phyloP scores from a whole-genome alignment of 192 early-diverging fungal genomes.

The Coemansia sp. region DNA sequence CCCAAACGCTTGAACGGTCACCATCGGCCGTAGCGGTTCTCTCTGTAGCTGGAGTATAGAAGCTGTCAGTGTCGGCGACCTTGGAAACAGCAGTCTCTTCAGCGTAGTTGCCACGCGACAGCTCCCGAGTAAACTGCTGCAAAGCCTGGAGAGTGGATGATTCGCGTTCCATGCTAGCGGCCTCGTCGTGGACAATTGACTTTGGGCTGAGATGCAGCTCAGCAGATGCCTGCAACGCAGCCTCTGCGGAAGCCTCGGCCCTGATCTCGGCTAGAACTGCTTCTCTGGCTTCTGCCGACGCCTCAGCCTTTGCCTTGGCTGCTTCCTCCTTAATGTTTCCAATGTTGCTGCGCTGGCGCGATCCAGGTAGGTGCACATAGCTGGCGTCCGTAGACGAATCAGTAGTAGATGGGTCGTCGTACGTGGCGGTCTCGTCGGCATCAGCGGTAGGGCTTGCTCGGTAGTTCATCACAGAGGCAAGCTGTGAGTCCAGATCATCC shows the following conservation, averaged over 20 bases:
- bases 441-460: background rate
- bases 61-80: slow-evolving; percentile 12
- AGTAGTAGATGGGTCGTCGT: background rate
- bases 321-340: slow-evolving; percentile 36
- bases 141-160: slow-evolving; percentile 2
- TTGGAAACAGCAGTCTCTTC: slow-evolving; percentile 17
- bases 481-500: background rate
- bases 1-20: slow-evolving; percentile 13
- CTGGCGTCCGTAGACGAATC: slow-evolving; percentile 12
- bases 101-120: slow-evolving; percentile 7
- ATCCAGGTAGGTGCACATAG: slow-evolving; percentile 13
- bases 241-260: slow-evolving; percentile 48
- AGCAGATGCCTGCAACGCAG: slow-evolving; percentile 38
- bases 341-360: slow-evolving; percentile 10
- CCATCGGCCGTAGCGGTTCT: background rate
- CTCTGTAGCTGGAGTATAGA: background rate
- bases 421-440: background rate
- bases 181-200: slow-evolving; percentile 40
- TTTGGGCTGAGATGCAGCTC: slow-evolving; percentile 34
- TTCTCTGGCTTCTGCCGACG: slow-evolving; percentile 37
- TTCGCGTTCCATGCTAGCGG: slow-evolving; percentile 14
- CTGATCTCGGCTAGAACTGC: slow-evolving; percentile 44
- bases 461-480: slow-evolving; percentile 5
- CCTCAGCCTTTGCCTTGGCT: slow-evolving; percentile 25
- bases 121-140: slow-evolving; percentile 15